Conservation (phyloP, 768 basidiomycete genomes). For the Pleurotus sapidus region DNA sequence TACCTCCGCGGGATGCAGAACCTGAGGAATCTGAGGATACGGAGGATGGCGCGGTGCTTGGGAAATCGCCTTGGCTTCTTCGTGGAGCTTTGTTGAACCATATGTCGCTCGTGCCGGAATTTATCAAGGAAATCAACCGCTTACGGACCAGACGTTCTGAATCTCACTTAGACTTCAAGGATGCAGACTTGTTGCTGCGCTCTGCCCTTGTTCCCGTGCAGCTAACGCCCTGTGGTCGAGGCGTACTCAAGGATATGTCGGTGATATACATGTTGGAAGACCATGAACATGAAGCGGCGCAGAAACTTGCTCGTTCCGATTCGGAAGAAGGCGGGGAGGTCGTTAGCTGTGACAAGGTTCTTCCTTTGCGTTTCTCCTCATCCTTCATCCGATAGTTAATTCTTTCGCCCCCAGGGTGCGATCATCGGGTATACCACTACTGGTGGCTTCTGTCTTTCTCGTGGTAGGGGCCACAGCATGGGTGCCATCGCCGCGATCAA, state of each 20-base stretch:
- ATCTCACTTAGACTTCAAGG: constrained; percentile 27
- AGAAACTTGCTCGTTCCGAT: no score
- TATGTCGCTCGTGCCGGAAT: constrained; percentile 34
- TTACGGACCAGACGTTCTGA: constrained; percentile 56
- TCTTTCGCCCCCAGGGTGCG: constrained; percentile 21
- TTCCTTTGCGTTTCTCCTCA: no score
- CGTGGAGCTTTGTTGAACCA: constrained; percentile 37
- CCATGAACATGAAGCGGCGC: constrained; percentile 26
- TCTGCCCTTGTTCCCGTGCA: constrained; percentile 68
- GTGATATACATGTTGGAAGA: constrained; percentile 65
- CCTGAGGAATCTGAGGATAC: constrained; percentile 13
- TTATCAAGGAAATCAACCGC: constrained; percentile 55
- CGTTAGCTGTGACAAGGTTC: no score
- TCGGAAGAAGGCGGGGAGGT: no score
- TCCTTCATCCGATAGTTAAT: no score
- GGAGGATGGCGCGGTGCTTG: background rate
- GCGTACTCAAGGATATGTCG: constrained; percentile 73
- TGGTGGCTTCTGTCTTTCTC: constrained; percentile 77
- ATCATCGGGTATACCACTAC: constrained; percentile 85
- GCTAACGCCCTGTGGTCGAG: constrained; percentile 59
- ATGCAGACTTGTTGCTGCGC: constrained; percentile 45
- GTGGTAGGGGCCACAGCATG: constrained; percentile 76
- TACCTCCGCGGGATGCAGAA: background rate
- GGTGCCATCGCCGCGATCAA: constrained; percentile 63
- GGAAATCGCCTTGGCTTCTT: constrained; percentile 62